Evolutionary conservation across 331 rosid species (phyloP).

Genomic region (Quercus lobata): DNA sequence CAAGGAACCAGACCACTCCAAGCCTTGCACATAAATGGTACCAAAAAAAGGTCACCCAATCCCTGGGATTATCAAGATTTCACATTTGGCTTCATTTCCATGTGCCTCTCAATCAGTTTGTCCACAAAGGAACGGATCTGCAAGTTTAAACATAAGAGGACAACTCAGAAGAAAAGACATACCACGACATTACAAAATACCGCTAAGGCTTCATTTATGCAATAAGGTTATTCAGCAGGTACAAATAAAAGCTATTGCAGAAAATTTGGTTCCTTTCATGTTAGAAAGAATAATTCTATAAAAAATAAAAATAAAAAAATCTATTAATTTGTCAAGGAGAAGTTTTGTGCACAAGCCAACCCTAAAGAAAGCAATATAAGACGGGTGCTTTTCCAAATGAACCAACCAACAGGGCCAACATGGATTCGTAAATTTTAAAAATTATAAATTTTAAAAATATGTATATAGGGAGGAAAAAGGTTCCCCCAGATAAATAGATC

Average conservation of each 20-base stretch:
- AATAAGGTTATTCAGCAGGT: not conserved
- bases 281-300: not conserved
- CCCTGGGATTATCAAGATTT: conserved; percentile 43
- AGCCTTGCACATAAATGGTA: conserved; percentile 16
- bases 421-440: not conserved
- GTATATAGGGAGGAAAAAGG: not conserved
- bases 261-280: not conserved
- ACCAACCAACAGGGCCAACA: not conserved
- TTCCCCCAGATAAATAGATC: conserved; percentile 4
- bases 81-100: conserved; percentile 45
- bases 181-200: conserved; percentile 19
- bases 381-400: conserved; percentile 9
- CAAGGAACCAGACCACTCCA: conserved; percentile 20
- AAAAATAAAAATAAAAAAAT: too few species aligned
- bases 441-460: not conserved
- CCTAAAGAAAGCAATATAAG: not conserved
- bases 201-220: not conserved
- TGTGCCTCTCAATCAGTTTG: conserved; percentile 82
- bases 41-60: conserved; percentile 17
- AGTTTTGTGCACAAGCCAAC: not conserved
- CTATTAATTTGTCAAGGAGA: not conserved
- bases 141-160: conserved; percentile 28
- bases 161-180: conserved; percentile 1
- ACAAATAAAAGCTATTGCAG: not conserved
- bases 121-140: conserved; percentile 98